Conservation (phyloP, 2,329 filamentous ascomycete genomes). For the Fusarium sp. region DNA sequence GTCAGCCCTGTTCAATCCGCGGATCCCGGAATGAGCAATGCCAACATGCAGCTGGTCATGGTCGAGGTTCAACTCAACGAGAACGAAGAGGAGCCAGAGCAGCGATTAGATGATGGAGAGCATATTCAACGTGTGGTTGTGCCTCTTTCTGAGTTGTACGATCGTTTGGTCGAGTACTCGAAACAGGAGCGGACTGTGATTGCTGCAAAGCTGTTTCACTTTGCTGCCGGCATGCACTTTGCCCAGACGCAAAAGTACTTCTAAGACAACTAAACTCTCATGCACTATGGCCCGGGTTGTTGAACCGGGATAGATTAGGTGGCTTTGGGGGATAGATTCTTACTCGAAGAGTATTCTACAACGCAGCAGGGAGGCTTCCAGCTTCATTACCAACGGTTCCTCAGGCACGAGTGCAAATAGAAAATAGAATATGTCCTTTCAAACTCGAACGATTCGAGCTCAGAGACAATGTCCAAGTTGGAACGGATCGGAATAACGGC, state of each 20-base stretch:
- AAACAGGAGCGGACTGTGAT: conserved; percentile 40
- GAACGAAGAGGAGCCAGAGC: conserved; percentile 36
- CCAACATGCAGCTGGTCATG: conserved; percentile 44
- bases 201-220: conserved; percentile 44
- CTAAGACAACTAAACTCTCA: neutral
- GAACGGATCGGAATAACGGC: neutral
- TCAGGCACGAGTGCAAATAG: neutral
- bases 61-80: conserved; percentile 39
- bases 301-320: neutral
- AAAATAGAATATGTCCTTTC: neutral
- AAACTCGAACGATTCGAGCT: neutral
- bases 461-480: neutral
- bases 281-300: neutral
- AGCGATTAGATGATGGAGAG: conserved; percentile 41
- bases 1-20: conserved; percentile 39
- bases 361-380: neutral
- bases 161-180: conserved; percentile 41
- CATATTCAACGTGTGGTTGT: conserved; percentile 41
- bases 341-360: neutral
- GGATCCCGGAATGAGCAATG: conserved; percentile 43
- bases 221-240: conserved; percentile 45
- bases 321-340: neutral
- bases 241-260: conserved; percentile 45
- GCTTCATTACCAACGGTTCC: neutral
- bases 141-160: conserved; percentile 39